phyloP scores from a whole-genome alignment of 192 early-diverging fungal genomes.

The Backusella liffmaniae region DNA sequence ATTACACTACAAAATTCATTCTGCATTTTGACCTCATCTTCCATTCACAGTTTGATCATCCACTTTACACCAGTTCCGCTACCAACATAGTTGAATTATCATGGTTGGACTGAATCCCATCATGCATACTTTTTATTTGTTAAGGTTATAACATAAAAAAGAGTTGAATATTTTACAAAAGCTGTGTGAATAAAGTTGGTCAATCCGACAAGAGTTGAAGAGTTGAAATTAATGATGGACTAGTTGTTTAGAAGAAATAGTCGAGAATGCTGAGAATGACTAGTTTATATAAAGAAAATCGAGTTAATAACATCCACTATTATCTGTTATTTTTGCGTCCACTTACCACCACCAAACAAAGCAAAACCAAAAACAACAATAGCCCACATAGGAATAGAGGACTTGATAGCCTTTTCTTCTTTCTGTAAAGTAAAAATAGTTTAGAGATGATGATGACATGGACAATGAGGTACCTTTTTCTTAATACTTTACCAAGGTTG shows the following conservation, averaged over 20 bases:
- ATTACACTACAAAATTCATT: no score
- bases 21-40: no score
- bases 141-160: neutral
- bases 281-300: neutral
- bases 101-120: neutral
- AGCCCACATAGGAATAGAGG: slow-evolving; percentile 22
- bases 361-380: slow-evolving; percentile 17
- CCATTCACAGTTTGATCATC: no score
- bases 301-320: neutral
- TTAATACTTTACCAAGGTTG: slow-evolving; percentile 23
- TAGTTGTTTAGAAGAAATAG: neutral
- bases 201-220: neutral
- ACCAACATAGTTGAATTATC: neutral
- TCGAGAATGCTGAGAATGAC: neutral
- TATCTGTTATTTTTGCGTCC: neutral
- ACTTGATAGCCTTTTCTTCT: slow-evolving; percentile 13
- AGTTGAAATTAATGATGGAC: neutral
- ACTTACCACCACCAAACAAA: slow-evolving; percentile 14
- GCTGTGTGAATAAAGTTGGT: neutral
- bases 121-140: neutral
- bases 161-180: neutral
- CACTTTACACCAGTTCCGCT: neutral
- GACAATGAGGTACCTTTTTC: neutral
- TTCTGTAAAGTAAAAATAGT: slow-evolving; percentile 16
- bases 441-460: neutral